phyloP scores from a whole-genome alignment of 2,329 filamentous ascomycete species.

The Aspergillus japonicus region DNA sequence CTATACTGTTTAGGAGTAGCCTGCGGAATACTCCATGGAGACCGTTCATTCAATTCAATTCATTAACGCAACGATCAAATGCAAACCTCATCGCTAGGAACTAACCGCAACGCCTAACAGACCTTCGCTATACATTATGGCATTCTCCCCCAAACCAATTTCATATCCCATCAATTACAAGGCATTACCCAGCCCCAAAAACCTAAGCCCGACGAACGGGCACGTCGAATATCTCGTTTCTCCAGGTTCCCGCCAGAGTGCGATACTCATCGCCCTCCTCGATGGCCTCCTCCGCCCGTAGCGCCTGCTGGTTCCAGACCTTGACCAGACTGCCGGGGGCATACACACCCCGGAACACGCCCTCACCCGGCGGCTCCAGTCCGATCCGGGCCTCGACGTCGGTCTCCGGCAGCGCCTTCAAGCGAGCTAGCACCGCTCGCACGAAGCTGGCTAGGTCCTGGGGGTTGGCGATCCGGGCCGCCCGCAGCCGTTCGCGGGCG shows the following conservation, averaged over 20 bases:
- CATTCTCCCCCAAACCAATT: neutral
- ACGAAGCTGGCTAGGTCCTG: slow-evolving; percentile 78
- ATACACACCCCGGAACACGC: slow-evolving; percentile 79
- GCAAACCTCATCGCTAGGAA: neutral
- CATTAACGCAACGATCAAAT: no score
- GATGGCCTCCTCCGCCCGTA: slow-evolving; percentile 67
- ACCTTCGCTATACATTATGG: neutral
- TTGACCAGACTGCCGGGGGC: slow-evolving; percentile 86
- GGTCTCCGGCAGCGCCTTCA: slow-evolving; percentile 70
- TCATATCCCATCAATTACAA: neutral
- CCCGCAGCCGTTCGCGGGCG: slow-evolving; percentile 80
- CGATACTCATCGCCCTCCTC: slow-evolving; percentile 66
- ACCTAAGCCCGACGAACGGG: slow-evolving; percentile 14
- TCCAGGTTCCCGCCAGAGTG: slow-evolving; percentile 60
- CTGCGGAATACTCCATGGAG: neutral
- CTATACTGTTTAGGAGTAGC: neutral
- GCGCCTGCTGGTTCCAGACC: slow-evolving; percentile 81
- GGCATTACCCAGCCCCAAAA: neutral
- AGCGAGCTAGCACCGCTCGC: slow-evolving; percentile 73
- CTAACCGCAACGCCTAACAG: neutral
- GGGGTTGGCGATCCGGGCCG: slow-evolving; percentile 78
- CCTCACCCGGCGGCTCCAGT: slow-evolving; percentile 59
- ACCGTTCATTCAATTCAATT: neutral
- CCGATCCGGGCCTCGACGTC: slow-evolving; percentile 75
- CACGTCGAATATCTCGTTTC: slow-evolving; percentile 76